Evolutionary conservation across 257 asterid genomes (phyloP).

Genomic region (Nicotiana knightiana): DNA sequence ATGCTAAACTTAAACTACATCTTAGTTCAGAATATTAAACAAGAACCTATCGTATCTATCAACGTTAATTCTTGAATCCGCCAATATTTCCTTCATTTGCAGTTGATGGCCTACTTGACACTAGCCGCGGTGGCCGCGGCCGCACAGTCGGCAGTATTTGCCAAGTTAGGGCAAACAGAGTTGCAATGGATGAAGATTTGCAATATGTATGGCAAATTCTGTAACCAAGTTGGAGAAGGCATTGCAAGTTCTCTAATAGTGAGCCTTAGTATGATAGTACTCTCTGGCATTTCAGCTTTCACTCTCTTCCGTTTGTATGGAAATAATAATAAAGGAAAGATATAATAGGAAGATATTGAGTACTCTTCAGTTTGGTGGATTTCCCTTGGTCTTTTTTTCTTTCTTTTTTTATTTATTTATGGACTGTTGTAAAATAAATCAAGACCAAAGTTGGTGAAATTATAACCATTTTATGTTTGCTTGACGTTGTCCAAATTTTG

Average conservation of each 20-base stretch:
- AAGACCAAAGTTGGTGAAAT: neutral
- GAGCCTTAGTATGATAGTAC: conserved; percentile 48
- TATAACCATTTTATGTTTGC: neutral
- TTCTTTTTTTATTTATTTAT: neutral
- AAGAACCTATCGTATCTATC: too few relatives aligned
- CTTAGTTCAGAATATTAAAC: too few relatives aligned
- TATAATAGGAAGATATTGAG: conserved; percentile 19
- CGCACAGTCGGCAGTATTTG: conserved; percentile 53
- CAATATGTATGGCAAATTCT: conserved; percentile 56
- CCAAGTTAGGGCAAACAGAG: conserved; percentile 68
- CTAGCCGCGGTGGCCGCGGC: conserved; percentile 71
- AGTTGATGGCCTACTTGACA: conserved; percentile 73
- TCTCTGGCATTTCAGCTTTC: conserved; percentile 75
- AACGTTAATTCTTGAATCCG: neutral
- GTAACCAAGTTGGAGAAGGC: conserved; percentile 86
- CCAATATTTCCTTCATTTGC: neutral
- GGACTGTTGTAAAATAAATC: neutral
- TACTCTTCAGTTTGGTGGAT: neutral
- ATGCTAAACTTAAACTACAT: too few relatives aligned
- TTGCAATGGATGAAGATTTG: conserved; percentile 92
- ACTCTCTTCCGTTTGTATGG: conserved; percentile 88
- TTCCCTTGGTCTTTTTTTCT: neutral
- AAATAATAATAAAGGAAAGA: conserved; percentile 44
- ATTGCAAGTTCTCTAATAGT: conserved; percentile 63
- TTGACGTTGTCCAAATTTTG: neutral